These are phyloP conservation scores for Trichoderma sp. DNA, from an alignment of 2,329 filamentous ascomycete genomes.

Conservation along the genomic window DNA sequence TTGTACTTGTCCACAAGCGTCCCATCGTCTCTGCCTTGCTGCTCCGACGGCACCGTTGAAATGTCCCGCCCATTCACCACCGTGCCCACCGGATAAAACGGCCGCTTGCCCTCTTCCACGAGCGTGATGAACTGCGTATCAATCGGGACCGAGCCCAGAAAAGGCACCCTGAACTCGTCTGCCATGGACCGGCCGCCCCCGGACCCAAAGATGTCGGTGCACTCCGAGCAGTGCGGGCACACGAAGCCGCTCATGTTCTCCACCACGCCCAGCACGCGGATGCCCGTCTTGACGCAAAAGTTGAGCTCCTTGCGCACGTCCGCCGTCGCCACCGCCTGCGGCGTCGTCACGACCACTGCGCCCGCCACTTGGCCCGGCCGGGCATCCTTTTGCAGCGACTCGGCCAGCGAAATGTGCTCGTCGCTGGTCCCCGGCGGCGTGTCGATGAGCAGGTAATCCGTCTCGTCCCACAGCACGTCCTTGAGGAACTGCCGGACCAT, in stretches of 20 bases:
- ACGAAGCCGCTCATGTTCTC: constrained; percentile 97
- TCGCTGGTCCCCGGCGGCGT: constrained; percentile 95
- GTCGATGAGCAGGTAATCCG: constrained; percentile 93
- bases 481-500: constrained; percentile 97
- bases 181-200: constrained; percentile 92
- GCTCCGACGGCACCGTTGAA: constrained; percentile 32
- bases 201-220: constrained; percentile 89
- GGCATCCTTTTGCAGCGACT: constrained; percentile 72
- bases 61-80: constrained; percentile 59
- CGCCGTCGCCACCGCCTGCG: constrained; percentile 88
- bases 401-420: constrained; percentile 93
- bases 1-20: constrained; percentile 71
- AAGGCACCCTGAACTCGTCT: constrained; percentile 77
- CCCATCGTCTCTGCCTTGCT: constrained; percentile 31
- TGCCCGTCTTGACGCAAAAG: constrained; percentile 82
- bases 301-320: constrained; percentile 96
- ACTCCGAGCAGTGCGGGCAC: constrained; percentile 78
- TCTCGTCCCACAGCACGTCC: constrained; percentile 82
- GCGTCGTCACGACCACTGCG: constrained; percentile 93
- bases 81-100: constrained; percentile 70
- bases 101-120: constrained; percentile 71
- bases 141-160: constrained; percentile 85
- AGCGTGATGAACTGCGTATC: constrained; percentile 89
- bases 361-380: constrained; percentile 72
- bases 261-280: constrained; percentile 81